Evolutionary conservation across 2,329 filamentous ascomycete species (phyloP), one percentile per base, ranked within the genome.

Genomic region (Atkinsonella hypoxylon): DNA sequence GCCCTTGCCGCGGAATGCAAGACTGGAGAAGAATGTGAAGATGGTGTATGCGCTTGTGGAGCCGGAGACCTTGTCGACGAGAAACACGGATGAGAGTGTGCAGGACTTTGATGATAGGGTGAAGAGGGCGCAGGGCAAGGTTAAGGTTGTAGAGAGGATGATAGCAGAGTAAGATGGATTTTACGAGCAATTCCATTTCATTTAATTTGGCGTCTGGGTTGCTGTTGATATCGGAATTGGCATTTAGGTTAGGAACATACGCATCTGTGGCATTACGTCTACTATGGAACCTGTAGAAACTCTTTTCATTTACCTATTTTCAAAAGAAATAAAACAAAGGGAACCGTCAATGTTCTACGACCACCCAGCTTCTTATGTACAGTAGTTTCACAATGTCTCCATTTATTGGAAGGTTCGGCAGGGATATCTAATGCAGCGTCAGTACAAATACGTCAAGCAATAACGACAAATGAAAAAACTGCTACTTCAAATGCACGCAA

Each of bases 71-170:
- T 68, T 96, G 42, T 82, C 83, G 15, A 90, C 83, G 18, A 76
- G 83, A 53, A 98, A 98, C 63, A 85, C 80, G 4, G 91, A 97
- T 62, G 88, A 95, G 45, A 83, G 85, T 0, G 89, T 98, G 20
- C 85, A 85, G 47, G 90, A 96, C 60, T 90, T 95, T 61, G 93
- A 98, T 61, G 88, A 96, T 64, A 77, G 90, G 12, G 63, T 95
- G 39, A 93, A 90, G 68, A 79, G 87, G 56, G 91, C 89, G 4
- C 79, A 82, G 58, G 85, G 85, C 3, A 96, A 95, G 64, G 79
- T 80, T 1, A 95, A 91, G 67, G 78, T 98, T 45, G 82, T 97
- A 43, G 85, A 93, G 65, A 83, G 83, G 53, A 81, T 87, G 57
- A 61, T 76, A 1, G 72, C 72, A 12, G 7, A 32, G 31, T 49